Conservation (phyloP, 257 asterid species). For the Ajuga chamaepitys region DNA sequence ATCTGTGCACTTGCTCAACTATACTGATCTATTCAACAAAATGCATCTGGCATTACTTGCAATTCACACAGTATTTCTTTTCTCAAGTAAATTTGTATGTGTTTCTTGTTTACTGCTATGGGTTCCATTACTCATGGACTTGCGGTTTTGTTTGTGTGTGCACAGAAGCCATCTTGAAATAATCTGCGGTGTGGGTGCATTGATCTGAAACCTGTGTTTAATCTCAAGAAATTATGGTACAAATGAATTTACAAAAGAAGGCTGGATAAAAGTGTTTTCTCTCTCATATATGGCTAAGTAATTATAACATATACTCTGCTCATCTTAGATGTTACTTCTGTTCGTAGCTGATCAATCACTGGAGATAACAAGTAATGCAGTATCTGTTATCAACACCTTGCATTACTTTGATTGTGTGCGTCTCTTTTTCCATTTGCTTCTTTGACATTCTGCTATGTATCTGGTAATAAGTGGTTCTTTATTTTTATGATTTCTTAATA, state of each 20-base stretch:
- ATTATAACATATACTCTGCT: neutral
- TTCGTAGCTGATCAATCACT: neutral
- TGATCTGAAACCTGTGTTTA: neutral
- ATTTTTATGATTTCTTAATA: slow-evolving; percentile 40
- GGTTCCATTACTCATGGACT: neutral
- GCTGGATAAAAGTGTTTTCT: neutral
- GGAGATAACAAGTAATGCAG: neutral
- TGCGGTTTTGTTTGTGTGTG: neutral
- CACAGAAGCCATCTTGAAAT: neutral
- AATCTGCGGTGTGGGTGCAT: neutral
- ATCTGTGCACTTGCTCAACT: neutral
- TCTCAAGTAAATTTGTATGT: neutral
- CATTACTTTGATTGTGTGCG: slow-evolving; percentile 2
- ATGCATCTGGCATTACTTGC: neutral
- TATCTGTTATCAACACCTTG: neutral
- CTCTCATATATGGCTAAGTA: neutral
- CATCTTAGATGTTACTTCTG: neutral
- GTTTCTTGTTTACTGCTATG: slow-evolving; percentile 1
- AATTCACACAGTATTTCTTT: neutral
- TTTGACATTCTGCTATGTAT: neutral
- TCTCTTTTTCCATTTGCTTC: neutral
- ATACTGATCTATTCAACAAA: neutral
- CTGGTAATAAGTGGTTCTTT: slow-evolving; percentile 26
- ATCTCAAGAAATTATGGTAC: neutral
- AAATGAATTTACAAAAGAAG: neutral